phyloP scores from a whole-genome alignment of 768 basidiomycete genomes.

The Kockovaella imperatae region DNA sequence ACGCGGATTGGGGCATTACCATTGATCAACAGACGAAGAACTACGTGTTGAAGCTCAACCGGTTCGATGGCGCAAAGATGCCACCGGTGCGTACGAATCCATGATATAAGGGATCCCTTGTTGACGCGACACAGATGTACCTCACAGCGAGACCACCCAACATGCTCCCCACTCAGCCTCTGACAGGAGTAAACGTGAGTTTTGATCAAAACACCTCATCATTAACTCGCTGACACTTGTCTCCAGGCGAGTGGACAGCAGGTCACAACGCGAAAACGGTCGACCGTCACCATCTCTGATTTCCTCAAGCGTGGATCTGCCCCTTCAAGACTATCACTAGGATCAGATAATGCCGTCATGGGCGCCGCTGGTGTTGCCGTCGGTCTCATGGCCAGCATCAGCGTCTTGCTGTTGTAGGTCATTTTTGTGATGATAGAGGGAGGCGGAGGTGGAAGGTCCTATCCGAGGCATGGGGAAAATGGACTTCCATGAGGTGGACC shows the following conservation, averaged over 20 bases:
- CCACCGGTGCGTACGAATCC: conserved; percentile 51
- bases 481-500: no score
- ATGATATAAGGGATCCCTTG: background rate
- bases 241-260: conserved; percentile 32
- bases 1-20: conserved; percentile 62
- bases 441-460: no score
- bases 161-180: conserved; percentile 69
- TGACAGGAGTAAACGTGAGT: conserved; percentile 51
- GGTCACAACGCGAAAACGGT: conserved; percentile 28
- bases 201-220: background rate
- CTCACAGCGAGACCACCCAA: conserved; percentile 57
- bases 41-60: conserved; percentile 66
- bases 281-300: conserved; percentile 4
- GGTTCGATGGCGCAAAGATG: conserved; percentile 67
- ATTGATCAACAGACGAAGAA: conserved; percentile 54
- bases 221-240: conserved; percentile 2
- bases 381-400: conserved; percentile 1
- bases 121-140: conserved; percentile 38
- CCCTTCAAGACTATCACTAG: background rate
- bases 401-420: conserved; percentile 7
- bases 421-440: background rate
- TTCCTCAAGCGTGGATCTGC: conserved; percentile 30
- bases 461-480: no score
- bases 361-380: conserved; percentile 4
- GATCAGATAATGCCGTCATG: conserved; percentile 1